phyloP scores from a whole-genome alignment of 1,284 basidiomycete species.

The Mrakiaceae sp. region DNA sequence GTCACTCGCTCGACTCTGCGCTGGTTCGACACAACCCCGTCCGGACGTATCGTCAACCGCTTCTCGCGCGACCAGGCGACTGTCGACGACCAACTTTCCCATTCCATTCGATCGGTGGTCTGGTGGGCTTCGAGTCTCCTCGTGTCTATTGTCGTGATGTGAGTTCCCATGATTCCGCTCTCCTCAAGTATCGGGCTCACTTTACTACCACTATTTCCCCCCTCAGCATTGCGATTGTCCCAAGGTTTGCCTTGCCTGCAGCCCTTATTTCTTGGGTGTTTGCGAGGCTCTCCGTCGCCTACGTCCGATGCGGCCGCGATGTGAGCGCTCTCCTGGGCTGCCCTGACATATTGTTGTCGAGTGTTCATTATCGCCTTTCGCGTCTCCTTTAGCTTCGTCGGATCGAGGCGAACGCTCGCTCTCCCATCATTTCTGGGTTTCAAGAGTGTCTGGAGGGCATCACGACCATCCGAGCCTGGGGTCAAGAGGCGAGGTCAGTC shows the following conservation, averaged over 20 bases:
- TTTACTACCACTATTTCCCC: background rate
- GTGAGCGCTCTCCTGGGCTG: background rate
- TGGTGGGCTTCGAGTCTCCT: too few species aligned
- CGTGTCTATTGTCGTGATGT: too few species aligned
- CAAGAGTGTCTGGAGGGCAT: slow-evolving; percentile 65
- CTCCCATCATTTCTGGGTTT: slow-evolving; percentile 65
- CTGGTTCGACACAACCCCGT: slow-evolving; percentile 31
- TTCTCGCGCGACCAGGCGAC: slow-evolving; percentile 70
- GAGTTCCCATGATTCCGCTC: too few species aligned
- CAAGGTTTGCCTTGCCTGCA: background rate
- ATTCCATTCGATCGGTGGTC: too few species aligned
- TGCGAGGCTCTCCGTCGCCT: background rate
- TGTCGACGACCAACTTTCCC: slow-evolving; percentile 38
- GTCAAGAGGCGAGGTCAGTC: slow-evolving; percentile 54
- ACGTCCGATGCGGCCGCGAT: slow-evolving; percentile 25
- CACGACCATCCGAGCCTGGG: slow-evolving; percentile 78
- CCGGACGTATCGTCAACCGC: slow-evolving; percentile 54
- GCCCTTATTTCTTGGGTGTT: background rate
- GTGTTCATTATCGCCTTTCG: too few species aligned
- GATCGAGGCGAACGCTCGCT: slow-evolving; percentile 61
- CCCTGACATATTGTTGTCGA: too few species aligned
- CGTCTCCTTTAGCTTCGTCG: slow-evolving; percentile 41
- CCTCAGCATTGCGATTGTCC: background rate
- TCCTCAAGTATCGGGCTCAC: slow-evolving; percentile 33
- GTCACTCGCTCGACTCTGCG: background rate